Percentiles rank a stretch among this genome's conserved stretches.
Conservation (phyloP, 495 filamentous ascomycete species). For the Lasiosphaeria ovina region DNA sequence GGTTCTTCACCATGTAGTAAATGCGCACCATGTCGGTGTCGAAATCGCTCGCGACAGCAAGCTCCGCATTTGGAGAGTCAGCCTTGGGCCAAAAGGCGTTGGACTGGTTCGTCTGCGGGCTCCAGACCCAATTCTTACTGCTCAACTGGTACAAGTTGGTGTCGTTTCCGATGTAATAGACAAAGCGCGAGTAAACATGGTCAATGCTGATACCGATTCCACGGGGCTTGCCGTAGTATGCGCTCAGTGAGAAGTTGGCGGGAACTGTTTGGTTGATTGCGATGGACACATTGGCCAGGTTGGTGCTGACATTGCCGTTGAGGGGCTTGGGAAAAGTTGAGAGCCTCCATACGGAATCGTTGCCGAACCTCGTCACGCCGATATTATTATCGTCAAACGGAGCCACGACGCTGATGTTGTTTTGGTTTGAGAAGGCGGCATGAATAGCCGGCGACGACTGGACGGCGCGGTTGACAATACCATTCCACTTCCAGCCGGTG, state of each 20-base stretch:
- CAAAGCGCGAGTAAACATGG: constrained; percentile 21
- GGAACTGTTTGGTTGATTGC: constrained; percentile 24
- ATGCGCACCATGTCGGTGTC: constrained; percentile 25
- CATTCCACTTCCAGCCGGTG: constrained; percentile 24
- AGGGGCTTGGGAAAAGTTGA: constrained; percentile 32
- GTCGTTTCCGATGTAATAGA: constrained; percentile 42
- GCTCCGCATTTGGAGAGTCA: constrained; percentile 32
- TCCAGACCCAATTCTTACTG: constrained; percentile 31
- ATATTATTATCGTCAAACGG: constrained; percentile 30
- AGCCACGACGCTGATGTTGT: constrained; percentile 34
- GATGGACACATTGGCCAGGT: constrained; percentile 22
- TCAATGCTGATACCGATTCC: constrained; percentile 32
- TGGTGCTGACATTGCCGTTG: constrained; percentile 19
- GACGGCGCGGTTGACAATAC: constrained; percentile 28
- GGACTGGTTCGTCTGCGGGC: constrained; percentile 20
- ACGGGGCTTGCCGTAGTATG: constrained; percentile 28
- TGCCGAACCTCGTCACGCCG: constrained; percentile 23
- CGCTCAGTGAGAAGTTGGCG: constrained; percentile 32
- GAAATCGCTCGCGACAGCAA: constrained; percentile 29
- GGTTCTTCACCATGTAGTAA: constrained; percentile 35
- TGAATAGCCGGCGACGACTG: constrained; percentile 24
- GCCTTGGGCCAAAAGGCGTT: constrained; percentile 31
- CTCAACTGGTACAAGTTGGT: constrained; percentile 25
- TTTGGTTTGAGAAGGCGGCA: constrained; percentile 22
- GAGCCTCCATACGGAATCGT: constrained; percentile 27